These are phyloP conservation scores for Penicillium bovifimosum DNA, from an alignment of 495 filamentous ascomycete genomes.

Conservation along the genomic window DNA sequence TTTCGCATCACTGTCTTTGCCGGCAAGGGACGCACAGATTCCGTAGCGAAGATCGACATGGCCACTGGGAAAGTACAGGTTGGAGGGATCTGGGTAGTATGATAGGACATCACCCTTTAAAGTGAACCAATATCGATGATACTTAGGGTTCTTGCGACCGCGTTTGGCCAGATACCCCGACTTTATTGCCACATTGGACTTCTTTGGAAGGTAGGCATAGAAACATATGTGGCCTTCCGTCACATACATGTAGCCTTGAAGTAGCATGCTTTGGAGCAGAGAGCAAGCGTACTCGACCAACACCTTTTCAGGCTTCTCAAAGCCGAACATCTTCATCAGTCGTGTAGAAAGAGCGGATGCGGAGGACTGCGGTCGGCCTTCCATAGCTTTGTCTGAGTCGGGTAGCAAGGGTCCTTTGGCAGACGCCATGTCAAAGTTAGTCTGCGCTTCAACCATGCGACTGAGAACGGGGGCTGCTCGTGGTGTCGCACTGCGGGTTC, in stretches of 20 bases:
- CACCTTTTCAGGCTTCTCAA: slow-evolving; percentile 77
- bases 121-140: slow-evolving; percentile 94
- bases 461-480: slow-evolving; percentile 69
- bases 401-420: slow-evolving; percentile 19
- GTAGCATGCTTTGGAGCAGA: slow-evolving; percentile 83
- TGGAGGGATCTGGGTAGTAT: slow-evolving; percentile 80
- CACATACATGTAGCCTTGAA: slow-evolving; percentile 97
- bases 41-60: slow-evolving; percentile 91
- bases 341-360: slow-evolving; percentile 55
- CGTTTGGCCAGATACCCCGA: slow-evolving; percentile 87
- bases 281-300: slow-evolving; percentile 92
- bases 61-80: slow-evolving; percentile 87
- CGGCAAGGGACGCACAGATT: slow-evolving; percentile 69
- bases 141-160: slow-evolving; percentile 82
- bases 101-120: slow-evolving; percentile 90
- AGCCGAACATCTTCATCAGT: slow-evolving; percentile 84
- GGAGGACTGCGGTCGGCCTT: slow-evolving; percentile 20
- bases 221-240: slow-evolving; percentile 92
- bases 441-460: slow-evolving; percentile 77
- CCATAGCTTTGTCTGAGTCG: slow-evolving; percentile 14
- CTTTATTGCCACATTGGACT: slow-evolving; percentile 72
- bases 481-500: slow-evolving; percentile 39
- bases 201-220: slow-evolving; percentile 92
- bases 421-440: slow-evolving; percentile 46
- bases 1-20: slow-evolving; percentile 59